Evolutionary conservation across 2,329 filamentous ascomycete genomes (phyloP), one percentile per base, ranked within the genome.

Genomic region (Pestalotiopsis sp.): DNA sequence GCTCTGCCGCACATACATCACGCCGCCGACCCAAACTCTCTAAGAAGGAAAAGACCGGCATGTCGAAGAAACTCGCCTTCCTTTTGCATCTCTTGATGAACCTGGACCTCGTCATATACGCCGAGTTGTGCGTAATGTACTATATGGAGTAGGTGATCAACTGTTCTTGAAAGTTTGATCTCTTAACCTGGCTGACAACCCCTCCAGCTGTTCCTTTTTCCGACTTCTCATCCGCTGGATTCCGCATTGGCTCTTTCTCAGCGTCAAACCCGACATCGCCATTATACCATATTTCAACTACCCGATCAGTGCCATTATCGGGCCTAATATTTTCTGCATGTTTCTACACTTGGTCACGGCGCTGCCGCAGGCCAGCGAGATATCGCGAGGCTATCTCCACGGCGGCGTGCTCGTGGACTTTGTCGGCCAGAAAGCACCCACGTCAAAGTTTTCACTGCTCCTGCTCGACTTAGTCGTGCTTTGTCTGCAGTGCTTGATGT

Each of bases 331-430:
- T 11, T 75, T 91, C 65, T 92, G 90, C 79, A 84, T 91, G 67
- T 78, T 91, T 3, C 78, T 89, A 57, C 90, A 92, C 75, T 74
- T 89, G 4, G 81, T 90, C 45, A 81, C 83, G n/a, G 78, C 86
- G 7, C 79, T 89, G 0, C 86, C 89, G 0, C 79, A 81, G 25
- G 89, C 88, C n/a, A 84, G 85, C 69, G 90, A 92, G 73, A 84
- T 87, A 49, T 85, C 88, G 69, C 83, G 89, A 66, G 90, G 90
- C 27, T 92, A 92, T 75, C 83, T 91, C 27, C 90, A 92, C 71
- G 90, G 90, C 27, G 90, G 90, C 41, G 82, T 92, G 65, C 83
- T 92, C 27, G 86, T 92, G 73, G 90, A 92, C 75, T 90, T 92
- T 72, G 84, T 92, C 72, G 90, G 90, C 14, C 90, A 92, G 77